Evolutionary conservation across 106 monocot genomes (phyloP).

Genomic region (Narthecium ossifragum): DNA sequence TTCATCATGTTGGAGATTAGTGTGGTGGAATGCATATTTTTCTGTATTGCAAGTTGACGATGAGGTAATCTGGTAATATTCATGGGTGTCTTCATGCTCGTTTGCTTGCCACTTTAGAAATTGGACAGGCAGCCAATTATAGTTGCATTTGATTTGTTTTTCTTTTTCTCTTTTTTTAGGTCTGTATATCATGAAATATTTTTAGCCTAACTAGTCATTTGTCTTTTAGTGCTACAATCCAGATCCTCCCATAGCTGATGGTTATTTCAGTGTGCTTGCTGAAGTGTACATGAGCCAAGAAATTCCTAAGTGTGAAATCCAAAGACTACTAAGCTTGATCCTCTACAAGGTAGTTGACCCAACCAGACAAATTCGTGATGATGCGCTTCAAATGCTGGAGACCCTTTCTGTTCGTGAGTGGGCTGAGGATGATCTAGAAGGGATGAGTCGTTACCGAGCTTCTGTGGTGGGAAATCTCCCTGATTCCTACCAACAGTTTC

Average conservation of each 20-base stretch:
- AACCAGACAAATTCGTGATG: conserved; percentile 77
- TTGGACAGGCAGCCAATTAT: too few relatives aligned
- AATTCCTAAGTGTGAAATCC: conserved; percentile 90
- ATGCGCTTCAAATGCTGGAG: conserved; percentile 97
- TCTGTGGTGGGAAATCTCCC: conserved; percentile 98
- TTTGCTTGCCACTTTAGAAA: too few relatives aligned
- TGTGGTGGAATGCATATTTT: too few relatives aligned
- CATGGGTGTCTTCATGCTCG: too few relatives aligned
- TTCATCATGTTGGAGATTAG: too few relatives aligned
- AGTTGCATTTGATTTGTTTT: too few relatives aligned
- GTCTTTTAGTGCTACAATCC: conserved; percentile 84
- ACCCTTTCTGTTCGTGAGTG: conserved; percentile 97
- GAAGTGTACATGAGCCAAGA: conserved; percentile 98
- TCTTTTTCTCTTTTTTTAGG: too few relatives aligned
- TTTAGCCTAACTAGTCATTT: too few relatives aligned
- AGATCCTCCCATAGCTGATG: conserved; percentile 75
- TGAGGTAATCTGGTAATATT: too few relatives aligned
- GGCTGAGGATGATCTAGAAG: conserved; percentile 87
- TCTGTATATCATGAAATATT: too few relatives aligned
- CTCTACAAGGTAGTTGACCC: conserved; percentile 98
- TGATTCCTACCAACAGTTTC: conserved; percentile 99
- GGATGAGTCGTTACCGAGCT: conserved; percentile 62
- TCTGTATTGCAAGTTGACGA: too few relatives aligned
- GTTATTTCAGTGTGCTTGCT: conserved; percentile 92
- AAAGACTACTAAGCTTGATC: conserved; percentile 87